Base-by-base conservation (phyloP, 805 yeast genomes). In the Zygotorulaspora danielsina region DNA sequence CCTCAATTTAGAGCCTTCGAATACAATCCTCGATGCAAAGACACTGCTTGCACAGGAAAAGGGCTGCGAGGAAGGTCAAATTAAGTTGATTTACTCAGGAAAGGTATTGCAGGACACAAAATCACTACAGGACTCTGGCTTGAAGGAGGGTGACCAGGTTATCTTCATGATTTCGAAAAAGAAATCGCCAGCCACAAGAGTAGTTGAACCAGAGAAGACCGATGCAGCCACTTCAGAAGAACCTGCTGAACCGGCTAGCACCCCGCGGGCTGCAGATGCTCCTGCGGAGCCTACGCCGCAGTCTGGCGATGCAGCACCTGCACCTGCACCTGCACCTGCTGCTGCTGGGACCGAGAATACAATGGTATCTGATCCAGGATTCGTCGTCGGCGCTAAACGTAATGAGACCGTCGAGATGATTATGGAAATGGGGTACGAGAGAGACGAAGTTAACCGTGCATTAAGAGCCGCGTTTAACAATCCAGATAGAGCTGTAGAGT, bases 401-500 rank as follows among this genome's bases (percentile, higher is more conserved):
- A 87, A 84, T 53, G 76, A 80, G 20, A 85, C 94, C 22, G 76
- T 90, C 42, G 73, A 71, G 43, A 82, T 82, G 58, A 88, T 93
- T 62, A 76, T 88, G 79, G 97, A 86, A 51, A 88, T 93, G 97
- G 98, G 98, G 6, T 93, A 88, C 59, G 86, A 83, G 36, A 79
- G 95, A 53, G 74, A 78, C 12, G 85, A 86, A 59, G 96, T 87
- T 18, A 94, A 86, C 65, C 76, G 79, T 32, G 98, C 98, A 0
- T 69, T 93, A 60, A 79, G 94, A 53, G 95, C 96, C 11, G 97
- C 98, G 1, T 93, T 79, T 69, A 90, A 90, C 67, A 89, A 93
- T 65, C 97, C 98, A 15, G 97, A 90, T 61, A 79, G 98, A 55
- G 98, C 98, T 0, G 97, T 93, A 10, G 98, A 93, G 61, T 89